Conservation (phyloP, 176 grass and related monocot genomes). For the Juncus effusus region DNA sequence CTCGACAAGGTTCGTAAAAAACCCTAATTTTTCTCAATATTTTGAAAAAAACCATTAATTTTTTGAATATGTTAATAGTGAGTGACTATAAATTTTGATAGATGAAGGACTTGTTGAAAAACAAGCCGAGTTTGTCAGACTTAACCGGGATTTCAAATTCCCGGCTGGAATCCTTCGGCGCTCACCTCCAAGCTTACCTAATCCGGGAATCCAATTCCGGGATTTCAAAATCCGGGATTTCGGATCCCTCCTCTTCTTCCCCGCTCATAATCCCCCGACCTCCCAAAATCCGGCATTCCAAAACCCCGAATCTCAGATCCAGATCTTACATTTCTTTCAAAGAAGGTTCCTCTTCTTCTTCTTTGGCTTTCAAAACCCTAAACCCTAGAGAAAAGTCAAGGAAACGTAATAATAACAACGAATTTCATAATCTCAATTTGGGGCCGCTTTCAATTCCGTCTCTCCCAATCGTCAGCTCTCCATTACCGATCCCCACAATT, state of each 20-base stretch:
- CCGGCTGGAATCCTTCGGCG: conserved; percentile 69
- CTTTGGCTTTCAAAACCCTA: conserved; percentile 25
- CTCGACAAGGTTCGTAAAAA: conserved; percentile 58
- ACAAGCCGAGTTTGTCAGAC: conserved; percentile 62
- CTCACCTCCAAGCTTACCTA: conserved; percentile 75
- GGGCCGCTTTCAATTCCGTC: conserved; percentile 21
- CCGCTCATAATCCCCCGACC: conserved; percentile 32
- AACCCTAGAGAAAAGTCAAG: background rate
- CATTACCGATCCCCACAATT: conserved; percentile 19
- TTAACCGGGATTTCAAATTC: conserved; percentile 78
- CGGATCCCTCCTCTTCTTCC: background rate
- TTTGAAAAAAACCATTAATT: no score
- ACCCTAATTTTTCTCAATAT: background rate
- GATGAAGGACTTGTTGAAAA: conserved; percentile 86
- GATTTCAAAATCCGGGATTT: background rate
- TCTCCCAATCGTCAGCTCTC: conserved; percentile 7
- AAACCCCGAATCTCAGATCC: conserved; percentile 55
- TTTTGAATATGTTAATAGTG: background rate
- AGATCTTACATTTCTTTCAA: conserved; percentile 61
- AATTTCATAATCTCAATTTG: conserved; percentile 31
- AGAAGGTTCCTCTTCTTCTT: conserved; percentile 49
- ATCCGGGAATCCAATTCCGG: conserved; percentile 32
- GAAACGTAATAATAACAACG: conserved; percentile 39
- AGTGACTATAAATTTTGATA: conserved; percentile 17
- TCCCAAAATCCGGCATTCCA: conserved; percentile 28